Evolutionary conservation across 2,329 filamentous ascomycete species (phyloP).

Genomic region (Akanthomyces lecanii): DNA sequence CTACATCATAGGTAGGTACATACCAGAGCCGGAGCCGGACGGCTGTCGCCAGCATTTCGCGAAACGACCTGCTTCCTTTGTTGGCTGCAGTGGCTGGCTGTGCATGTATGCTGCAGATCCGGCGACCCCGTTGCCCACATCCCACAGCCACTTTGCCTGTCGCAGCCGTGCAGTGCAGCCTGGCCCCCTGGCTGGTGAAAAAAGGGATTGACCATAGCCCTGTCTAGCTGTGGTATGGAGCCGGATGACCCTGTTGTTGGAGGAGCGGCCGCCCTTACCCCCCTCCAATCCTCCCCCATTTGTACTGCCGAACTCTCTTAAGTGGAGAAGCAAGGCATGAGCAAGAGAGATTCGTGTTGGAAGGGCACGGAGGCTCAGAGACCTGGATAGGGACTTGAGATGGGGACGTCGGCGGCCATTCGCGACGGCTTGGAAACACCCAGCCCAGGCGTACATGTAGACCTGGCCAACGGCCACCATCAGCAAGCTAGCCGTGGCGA

Average conservation of each 20-base stretch:
- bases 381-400: neutral
- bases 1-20: neutral
- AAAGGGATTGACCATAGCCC: neutral
- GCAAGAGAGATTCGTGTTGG: neutral
- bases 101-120: constrained; percentile 1
- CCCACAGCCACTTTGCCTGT: neutral
- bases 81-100: neutral
- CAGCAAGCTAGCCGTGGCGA: neutral
- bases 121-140: constrained; percentile 12
- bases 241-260: neutral
- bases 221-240: constrained; percentile 15
- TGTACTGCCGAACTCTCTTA: constrained; percentile 4
- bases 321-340: neutral
- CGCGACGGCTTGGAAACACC: neutral
- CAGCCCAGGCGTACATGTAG: neutral
- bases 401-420: neutral
- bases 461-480: neutral
- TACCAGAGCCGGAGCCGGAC: neutral
- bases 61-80: neutral
- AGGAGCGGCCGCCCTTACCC: constrained; percentile 1
- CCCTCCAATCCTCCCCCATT: constrained; percentile 1
- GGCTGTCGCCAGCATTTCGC: neutral
- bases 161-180: neutral
- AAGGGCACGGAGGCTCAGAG: neutral
- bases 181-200: neutral